Conservation (phyloP, 83 land plant species). For the Diphasiastrum complanatum region DNA sequence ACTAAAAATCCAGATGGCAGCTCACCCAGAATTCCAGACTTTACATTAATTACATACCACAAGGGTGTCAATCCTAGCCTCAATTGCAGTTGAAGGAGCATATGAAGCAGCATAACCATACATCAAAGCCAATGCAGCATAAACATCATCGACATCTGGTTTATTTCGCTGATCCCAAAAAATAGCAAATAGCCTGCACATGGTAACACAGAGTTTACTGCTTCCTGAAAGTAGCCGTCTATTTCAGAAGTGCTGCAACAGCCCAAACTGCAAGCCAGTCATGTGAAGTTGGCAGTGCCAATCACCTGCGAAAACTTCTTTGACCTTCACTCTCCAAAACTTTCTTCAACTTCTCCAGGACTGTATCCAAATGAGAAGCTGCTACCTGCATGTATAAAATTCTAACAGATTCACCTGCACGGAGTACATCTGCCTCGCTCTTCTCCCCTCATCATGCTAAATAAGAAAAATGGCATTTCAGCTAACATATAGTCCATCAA, state of each 20-base stretch:
- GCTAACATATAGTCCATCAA: too few species aligned
- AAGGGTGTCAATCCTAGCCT: constrained; percentile 96
- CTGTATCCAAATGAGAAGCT: constrained; percentile 92
- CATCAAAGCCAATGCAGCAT: constrained; percentile 98
- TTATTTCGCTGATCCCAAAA: constrained; percentile 46
- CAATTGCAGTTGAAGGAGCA: constrained; percentile 95
- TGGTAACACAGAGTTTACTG: not conserved
- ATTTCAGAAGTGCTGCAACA: too few species aligned
- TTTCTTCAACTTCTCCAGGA: constrained; percentile 77
- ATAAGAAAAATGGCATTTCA: too few species aligned
- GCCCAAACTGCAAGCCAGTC: too few species aligned
- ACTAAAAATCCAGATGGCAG: not conserved
- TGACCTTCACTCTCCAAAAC: constrained; percentile 72
- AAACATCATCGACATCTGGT: constrained; percentile 83
- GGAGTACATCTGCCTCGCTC: too few species aligned
- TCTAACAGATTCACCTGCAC: not conserved
- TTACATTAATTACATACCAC: constrained; percentile 74
- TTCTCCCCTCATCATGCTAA: too few species aligned
- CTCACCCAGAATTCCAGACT: too few species aligned
- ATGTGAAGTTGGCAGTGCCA: not conserved
- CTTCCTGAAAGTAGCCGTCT: too few species aligned
- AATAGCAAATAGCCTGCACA: constrained; percentile 60
- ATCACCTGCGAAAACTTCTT: constrained; percentile 62
- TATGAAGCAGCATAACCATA: constrained; percentile 98
- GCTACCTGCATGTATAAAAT: constrained; percentile 61